These are phyloP conservation scores for Aspergillus homomorphus DNA, from an alignment of 495 filamentous ascomycete species.

Conservation along the genomic window DNA sequence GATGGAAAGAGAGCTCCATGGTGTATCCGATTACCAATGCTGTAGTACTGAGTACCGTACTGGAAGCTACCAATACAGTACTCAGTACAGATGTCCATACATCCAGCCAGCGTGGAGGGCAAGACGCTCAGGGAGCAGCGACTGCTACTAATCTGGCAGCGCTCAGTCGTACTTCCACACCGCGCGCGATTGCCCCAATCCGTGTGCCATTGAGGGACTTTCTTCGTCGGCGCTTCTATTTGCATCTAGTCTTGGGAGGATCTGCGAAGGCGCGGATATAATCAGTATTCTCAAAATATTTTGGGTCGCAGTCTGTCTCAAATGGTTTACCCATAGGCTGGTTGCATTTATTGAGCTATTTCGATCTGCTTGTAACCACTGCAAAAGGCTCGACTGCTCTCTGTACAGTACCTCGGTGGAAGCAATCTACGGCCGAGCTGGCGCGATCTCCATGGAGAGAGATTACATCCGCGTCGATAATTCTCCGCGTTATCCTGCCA, in stretches of 20 bases:
- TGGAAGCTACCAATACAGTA: background rate
- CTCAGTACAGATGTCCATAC: conserved; percentile 1
- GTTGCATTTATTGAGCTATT: background rate
- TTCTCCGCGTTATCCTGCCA: conserved; percentile 3
- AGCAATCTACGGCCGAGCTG: background rate
- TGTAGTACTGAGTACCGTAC: background rate
- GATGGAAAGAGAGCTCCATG: conserved; percentile 5
- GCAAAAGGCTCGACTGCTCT: background rate
- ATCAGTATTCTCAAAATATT: background rate
- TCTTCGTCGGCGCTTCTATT: no score
- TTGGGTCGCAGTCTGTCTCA: background rate
- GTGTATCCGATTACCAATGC: background rate
- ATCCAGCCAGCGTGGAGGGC: no score
- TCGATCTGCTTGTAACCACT: background rate
- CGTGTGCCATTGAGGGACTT: background rate
- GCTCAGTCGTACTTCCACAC: background rate
- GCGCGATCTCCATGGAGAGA: background rate
- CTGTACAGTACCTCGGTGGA: conserved; percentile 1
- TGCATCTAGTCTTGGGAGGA: background rate
- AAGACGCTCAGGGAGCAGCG: no score
- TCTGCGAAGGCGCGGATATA: background rate
- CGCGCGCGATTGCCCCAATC: background rate
- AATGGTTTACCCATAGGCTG: background rate
- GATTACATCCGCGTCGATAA: conserved; percentile 4
- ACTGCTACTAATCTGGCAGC: no score